Conservation (phyloP, 768 basidiomycete genomes). For the Amyloporia xantha region DNA sequence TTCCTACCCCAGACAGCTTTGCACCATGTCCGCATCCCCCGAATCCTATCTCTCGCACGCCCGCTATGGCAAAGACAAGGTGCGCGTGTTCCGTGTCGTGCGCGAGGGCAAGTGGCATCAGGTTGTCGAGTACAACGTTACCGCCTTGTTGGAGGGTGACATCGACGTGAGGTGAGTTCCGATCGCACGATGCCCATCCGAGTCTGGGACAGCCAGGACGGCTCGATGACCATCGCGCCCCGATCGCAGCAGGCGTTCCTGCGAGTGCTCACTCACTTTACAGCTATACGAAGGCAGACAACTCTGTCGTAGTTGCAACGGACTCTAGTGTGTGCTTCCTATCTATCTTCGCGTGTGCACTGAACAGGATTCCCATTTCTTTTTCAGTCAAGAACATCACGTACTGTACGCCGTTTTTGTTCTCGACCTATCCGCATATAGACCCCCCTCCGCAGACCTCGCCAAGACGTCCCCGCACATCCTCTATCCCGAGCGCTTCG, state of each 20-base stretch:
- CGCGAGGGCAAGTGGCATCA: slow-evolving; percentile 61
- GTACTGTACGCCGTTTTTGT: slow-evolving; percentile 21
- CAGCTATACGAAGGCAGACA: slow-evolving; percentile 87
- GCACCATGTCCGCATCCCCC: not conserved
- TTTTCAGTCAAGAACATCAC: slow-evolving; percentile 33
- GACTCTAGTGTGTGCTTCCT: slow-evolving; percentile 64
- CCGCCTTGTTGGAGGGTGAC: slow-evolving; percentile 75
- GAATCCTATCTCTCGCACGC: slow-evolving; percentile 37
- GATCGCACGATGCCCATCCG: not conserved
- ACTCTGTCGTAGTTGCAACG: slow-evolving; percentile 82
- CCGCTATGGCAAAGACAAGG: slow-evolving; percentile 83
- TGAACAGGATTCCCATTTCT: slow-evolving; percentile 1
- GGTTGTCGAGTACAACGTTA: slow-evolving; percentile 81
- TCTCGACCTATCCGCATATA: not conserved
- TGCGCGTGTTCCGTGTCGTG: slow-evolving; percentile 82
- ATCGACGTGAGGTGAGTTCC: slow-evolving; percentile 59
- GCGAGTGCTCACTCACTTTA: not conserved
- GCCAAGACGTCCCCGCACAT: slow-evolving; percentile 89
- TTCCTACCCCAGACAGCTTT: too few species aligned
- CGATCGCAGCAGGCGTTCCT: too few species aligned
- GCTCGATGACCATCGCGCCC: too few species aligned
- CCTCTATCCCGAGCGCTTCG: slow-evolving; percentile 78
- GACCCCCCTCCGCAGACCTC: slow-evolving; percentile 41
- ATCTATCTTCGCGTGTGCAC: not conserved
- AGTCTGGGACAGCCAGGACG: not conserved